Conservation (phyloP, 345 rosid species). For the Pseudoturritis turrita region DNA sequence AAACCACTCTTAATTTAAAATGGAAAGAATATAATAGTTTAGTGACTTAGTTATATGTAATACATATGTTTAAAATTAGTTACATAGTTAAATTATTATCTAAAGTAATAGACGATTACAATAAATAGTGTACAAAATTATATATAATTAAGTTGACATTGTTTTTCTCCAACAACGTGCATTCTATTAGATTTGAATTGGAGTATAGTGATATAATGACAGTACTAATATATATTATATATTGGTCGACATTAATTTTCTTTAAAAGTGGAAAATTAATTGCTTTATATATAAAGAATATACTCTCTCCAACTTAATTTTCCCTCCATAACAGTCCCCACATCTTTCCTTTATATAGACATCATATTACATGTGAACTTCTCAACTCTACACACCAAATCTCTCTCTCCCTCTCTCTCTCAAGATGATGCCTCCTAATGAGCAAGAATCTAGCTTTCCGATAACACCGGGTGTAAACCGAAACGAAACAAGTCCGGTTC, state of each 20-base stretch:
- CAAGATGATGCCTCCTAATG: conserved; percentile 71
- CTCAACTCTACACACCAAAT: conserved; percentile 28
- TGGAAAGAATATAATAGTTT: too few relatives aligned
- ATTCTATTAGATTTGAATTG: too few relatives aligned
- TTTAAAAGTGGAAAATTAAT: background rate
- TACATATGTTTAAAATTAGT: too few relatives aligned
- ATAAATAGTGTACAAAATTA: too few relatives aligned
- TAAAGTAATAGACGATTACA: too few relatives aligned
- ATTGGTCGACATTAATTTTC: background rate
- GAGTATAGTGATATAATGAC: too few relatives aligned
- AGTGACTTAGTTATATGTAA: too few relatives aligned
- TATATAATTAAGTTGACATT: conserved; percentile 17
- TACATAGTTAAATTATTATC: too few relatives aligned
- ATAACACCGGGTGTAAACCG: conserved; percentile 29
- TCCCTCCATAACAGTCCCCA: conserved; percentile 28
- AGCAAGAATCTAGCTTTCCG: conserved; percentile 28
- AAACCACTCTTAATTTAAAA: too few relatives aligned
- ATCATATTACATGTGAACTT: conserved; percentile 29
- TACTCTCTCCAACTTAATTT: conserved; percentile 13
- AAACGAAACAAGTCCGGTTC: conserved; percentile 40
- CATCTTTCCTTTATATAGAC: conserved; percentile 26
- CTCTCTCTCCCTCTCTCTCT: background rate
- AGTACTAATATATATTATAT: too few relatives aligned
- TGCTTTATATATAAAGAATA: conserved; percentile 2
- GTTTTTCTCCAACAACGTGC: too few relatives aligned